phyloP scores from a whole-genome alignment of 2,329 filamentous ascomycete species.

The Colletotrichum sp. region DNA sequence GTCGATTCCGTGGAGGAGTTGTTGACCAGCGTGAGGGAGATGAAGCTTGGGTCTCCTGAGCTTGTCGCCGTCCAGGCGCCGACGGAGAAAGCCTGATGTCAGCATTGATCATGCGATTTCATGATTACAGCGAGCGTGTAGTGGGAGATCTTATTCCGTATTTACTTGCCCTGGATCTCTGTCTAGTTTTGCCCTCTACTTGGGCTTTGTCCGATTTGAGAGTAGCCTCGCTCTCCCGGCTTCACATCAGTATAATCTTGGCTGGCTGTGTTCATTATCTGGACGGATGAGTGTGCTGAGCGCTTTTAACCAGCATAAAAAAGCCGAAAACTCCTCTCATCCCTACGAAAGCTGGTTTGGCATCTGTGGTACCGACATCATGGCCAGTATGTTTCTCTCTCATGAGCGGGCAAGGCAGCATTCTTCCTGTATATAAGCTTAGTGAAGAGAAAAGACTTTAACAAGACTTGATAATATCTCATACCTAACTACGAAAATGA shows the following conservation, averaged over 20 bases:
- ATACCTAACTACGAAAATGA: not conserved
- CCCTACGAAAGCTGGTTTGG: not conserved
- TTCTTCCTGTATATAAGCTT: not conserved
- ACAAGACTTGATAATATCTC: accelerated
- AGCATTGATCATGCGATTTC: not conserved
- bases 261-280: not conserved
- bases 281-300: not conserved
- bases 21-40: not conserved
- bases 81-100: not conserved
- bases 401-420: accelerated
- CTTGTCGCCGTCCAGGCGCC: not conserved
- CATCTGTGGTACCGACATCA: accelerated
- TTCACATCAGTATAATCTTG: too few relatives aligned
- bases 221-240: not conserved
- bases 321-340: not conserved
- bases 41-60: slow-evolving; percentile 2
- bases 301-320: accelerated
- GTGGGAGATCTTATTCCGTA: accelerated
- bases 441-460: accelerated
- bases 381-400: not conserved
- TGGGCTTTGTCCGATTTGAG: not conserved
- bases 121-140: not conserved
- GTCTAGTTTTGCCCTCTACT: not conserved
- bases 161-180: not conserved
- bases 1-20: slow-evolving; percentile 13